These are phyloP conservation scores for Neopestalotiopsis clavispora DNA, from an alignment of 2,329 filamentous ascomycete species.

Conservation along the genomic window DNA sequence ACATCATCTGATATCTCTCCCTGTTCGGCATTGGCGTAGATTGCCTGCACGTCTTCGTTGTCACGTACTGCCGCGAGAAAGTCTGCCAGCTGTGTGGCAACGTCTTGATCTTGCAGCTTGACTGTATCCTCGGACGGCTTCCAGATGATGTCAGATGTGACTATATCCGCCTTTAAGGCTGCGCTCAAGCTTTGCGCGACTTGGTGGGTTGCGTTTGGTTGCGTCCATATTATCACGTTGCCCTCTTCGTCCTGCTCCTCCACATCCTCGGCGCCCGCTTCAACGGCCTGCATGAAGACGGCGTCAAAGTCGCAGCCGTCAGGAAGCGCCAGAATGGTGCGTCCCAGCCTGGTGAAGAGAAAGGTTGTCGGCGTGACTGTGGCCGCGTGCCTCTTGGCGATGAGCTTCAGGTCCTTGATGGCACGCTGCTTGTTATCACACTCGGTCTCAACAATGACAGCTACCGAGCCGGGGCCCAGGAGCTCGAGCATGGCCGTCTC, in stretches of 20 bases:
- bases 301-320: slow-evolving; percentile 61
- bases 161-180: slow-evolving; percentile 68
- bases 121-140: slow-evolving; percentile 79
- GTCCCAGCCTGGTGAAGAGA: slow-evolving; percentile 82
- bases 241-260: slow-evolving; percentile 71
- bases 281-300: slow-evolving; percentile 80
- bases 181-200: slow-evolving; percentile 68
- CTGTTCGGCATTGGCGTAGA: slow-evolving; percentile 73
- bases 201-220: slow-evolving; percentile 66
- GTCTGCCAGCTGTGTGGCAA: slow-evolving; percentile 60
- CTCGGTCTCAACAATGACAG: slow-evolving; percentile 82
- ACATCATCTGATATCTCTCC: slow-evolving; percentile 56
- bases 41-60: slow-evolving; percentile 73
- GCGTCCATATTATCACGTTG: slow-evolving; percentile 72
- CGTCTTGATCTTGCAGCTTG: slow-evolving; percentile 60
- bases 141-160: slow-evolving; percentile 84
- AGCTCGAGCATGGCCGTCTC: slow-evolving; percentile 80
- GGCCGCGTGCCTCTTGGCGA: slow-evolving; percentile 76
- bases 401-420: slow-evolving; percentile 72
- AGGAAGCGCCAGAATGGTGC: slow-evolving; percentile 63
- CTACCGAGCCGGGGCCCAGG: slow-evolving; percentile 73
- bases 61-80: slow-evolving; percentile 68
- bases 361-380: slow-evolving; percentile 77
- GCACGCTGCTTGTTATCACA: slow-evolving; percentile 80
- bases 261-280: slow-evolving; percentile 80